These are phyloP conservation scores for Microthyrium microscopicum DNA, from an alignment of 2,329 filamentous ascomycete species.

Conservation along the genomic window DNA sequence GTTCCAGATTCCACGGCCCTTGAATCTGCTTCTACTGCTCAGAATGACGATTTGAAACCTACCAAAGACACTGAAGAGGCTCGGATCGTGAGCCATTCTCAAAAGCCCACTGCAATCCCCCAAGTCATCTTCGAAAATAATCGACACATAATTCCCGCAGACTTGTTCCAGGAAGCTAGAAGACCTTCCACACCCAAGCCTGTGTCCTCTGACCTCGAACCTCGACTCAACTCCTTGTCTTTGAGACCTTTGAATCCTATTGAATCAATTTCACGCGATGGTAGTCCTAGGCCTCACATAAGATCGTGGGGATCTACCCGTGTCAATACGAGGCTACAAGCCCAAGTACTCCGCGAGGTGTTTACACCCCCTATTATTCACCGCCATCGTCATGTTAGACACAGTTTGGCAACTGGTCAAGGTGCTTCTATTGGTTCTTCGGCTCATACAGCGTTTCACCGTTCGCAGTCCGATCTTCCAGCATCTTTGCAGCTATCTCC, in stretches of 20 bases:
- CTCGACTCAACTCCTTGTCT: too few species aligned
- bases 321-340: constrained; percentile 72
- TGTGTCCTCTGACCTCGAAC: too few species aligned
- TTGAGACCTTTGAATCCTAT: too few species aligned
- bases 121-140: constrained; percentile 93
- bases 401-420: neutral
- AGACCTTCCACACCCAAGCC: constrained; percentile 17
- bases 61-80: constrained; percentile 14
- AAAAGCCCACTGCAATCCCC: constrained; percentile 58
- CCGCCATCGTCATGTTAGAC: constrained; percentile 45
- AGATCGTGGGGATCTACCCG: constrained; percentile 94
- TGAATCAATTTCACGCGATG: too few species aligned
- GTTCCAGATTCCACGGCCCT: constrained; percentile 6
- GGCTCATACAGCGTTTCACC: too few species aligned
- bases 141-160: constrained; percentile 76
- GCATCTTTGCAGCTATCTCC: too few species aligned
- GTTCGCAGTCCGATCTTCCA: too few species aligned
- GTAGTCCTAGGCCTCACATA: too few species aligned
- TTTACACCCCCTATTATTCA: constrained; percentile 74
- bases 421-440: constrained; percentile 1
- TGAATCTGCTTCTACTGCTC: constrained; percentile 9
- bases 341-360: constrained; percentile 84
- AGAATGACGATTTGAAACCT: constrained; percentile 5
- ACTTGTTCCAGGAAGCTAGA: constrained; percentile 51
- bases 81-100: constrained; percentile 55